Base-by-base conservation (phyloP, 805 yeast genomes). In the Candida arabinofermentans region DNA sequence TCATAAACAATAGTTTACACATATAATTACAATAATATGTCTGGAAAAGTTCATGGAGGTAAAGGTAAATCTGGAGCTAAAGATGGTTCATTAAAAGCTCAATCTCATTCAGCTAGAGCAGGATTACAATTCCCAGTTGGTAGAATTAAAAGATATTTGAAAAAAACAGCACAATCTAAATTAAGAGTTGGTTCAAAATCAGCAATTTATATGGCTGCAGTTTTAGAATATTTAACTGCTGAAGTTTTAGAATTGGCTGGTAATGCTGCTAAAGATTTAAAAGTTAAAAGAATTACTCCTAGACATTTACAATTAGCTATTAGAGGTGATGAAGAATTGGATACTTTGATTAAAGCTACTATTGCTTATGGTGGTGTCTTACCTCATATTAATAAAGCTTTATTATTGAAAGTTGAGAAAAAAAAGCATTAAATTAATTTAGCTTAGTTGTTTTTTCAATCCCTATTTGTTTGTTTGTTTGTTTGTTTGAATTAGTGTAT, bases 61-160 rank as follows among this genome's bases (percentile, higher is more conserved):
- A 91, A 90, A 71, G 97, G 97, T 55, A 90, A 90, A 67, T 82
- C 95, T 21, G 87, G 95, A 26, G 86, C 86, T 63, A 84, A 83
- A 65, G 85, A 75, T 44, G 66, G 67, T 24, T 59, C 63, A 14
- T 50, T 65, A 34, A 69, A 71, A 37, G 75, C 91, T 18, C 90
- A 85, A 55, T 86, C 96, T 12, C 95, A 90, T 55, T 86, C 96
- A 5, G 95, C 96, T 8, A 82, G 95, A 66, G 96, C 96, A 22
- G 96, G 96, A 21, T 72, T 89, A 64, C 93, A 85, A 65, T 93
- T 93, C 72, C 99, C 99, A 38, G 98, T 95, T 29, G 99, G 99
- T 46, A 88, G 99, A 83, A 89, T 93, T 57, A 91, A 93, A 79
- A 81, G 99, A 73, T 91, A 89, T 65, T 75, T 93, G 67, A 91